These are phyloP conservation scores for Biscutella laevigata DNA, from an alignment of 441 rosid genomes.

Conservation along the genomic window DNA sequence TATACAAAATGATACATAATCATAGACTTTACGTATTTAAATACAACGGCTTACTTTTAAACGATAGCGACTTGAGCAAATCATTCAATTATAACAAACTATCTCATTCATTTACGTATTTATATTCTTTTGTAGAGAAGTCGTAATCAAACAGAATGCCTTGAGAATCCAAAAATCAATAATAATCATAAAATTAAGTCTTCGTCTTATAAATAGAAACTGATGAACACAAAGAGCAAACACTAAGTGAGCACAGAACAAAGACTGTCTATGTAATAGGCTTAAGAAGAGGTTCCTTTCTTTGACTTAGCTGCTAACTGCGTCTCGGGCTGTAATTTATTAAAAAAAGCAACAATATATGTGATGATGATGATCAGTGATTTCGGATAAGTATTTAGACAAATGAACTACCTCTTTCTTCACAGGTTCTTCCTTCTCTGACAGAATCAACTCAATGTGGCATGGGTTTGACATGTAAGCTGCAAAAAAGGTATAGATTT, in stretches of 20 bases:
- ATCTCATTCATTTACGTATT: too few species aligned
- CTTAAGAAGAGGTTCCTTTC: conserved; percentile 21
- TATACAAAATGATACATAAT: neutral
- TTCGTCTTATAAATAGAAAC: neutral
- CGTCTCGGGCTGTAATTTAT: conserved; percentile 20
- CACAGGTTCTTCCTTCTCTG: conserved; percentile 92
- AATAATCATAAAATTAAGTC: neutral
- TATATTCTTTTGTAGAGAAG: too few species aligned
- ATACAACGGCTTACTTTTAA: neutral
- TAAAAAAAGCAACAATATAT: neutral
- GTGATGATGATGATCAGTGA: neutral
- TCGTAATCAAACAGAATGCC: neutral
- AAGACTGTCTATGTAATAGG: neutral
- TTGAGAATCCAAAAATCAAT: neutral
- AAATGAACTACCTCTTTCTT: conserved; percentile 63
- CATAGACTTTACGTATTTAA: too few species aligned
- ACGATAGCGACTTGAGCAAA: neutral
- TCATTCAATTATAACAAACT: too few species aligned
- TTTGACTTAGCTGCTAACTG: conserved; percentile 24
- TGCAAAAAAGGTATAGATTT: conserved; percentile 15
- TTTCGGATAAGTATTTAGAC: neutral
- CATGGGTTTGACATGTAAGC: conserved; percentile 98
- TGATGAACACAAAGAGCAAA: neutral
- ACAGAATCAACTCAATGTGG: conserved; percentile 78
- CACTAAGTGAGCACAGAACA: neutral